Base-by-base conservation (phyloP, 805 yeast species). In the Suhomyces sp. region DNA sequence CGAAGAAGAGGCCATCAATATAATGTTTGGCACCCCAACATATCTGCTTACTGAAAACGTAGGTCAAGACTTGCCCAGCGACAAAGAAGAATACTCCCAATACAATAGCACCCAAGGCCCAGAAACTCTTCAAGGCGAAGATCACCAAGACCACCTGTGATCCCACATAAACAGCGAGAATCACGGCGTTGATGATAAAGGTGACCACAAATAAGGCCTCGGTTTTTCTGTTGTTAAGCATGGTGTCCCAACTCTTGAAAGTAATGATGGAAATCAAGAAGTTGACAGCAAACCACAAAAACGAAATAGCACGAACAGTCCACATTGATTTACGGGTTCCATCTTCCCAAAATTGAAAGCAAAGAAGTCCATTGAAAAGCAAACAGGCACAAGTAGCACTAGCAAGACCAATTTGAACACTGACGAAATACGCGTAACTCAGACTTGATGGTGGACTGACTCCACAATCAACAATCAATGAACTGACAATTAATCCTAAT, bases 311-410 rank as follows among this genome's bases (percentile, higher is more conserved):
- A 40, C 87, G 68, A 26, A 84, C 58, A 3, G 69, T 53, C 56
- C 77, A 61, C 69, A 86, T 72, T 1, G 95, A 79, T 38, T 54
- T 66, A 12, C 58, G 53, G 1, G 96, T 83, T 13, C 97, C 97
- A 58, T 91, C 98, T 58, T 90, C 97, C 95, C 96, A 93, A 22
- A 90, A 62, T 58, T 88, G 93, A 58, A 88, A 88, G 13, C 91
- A 90, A 13, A 88, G 60, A 4, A 93, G 54, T 4, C 97, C 96
- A 41, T 83, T 81, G 35, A 78, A 67, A 53, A 85, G 63, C 35
- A 91, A 58, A 25, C 83, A 61, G 68, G 81, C 70, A 52, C 95
- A 84, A 21, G 81, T 72, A 0, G 85, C 81, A 9, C 88, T 79
- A 0, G 83, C 72, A 13, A 86, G 50, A 0, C 91, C 96, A 15